A percentile compares a stretch with the other conserved stretches of the same genome.
These are phyloP conservation scores for Theobroma grandiflorum DNA, from an alignment of 441 rosid species.

Conservation along the genomic window DNA sequence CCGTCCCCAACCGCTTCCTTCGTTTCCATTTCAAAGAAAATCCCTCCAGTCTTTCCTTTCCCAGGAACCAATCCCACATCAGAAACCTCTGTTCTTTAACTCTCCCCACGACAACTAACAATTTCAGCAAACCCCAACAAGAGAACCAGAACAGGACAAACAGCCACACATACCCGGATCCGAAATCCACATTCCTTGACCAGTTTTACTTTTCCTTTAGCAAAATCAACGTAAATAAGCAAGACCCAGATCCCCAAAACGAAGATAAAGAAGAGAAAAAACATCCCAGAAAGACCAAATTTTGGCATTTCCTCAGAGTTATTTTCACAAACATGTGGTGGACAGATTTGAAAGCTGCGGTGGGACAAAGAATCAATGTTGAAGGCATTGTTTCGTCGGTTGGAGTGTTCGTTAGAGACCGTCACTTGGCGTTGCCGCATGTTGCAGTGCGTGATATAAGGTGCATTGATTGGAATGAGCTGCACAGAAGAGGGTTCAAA, in stretches of 20 bases:
- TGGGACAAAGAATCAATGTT: slow-evolving; percentile 87
- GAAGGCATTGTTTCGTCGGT: slow-evolving; percentile 82
- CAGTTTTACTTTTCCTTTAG: slow-evolving; percentile 50
- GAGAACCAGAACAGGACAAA: slow-evolving; percentile 19
- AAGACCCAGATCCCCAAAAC: slow-evolving; percentile 43
- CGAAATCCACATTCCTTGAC: slow-evolving; percentile 37
- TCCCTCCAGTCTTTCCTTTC: slow-evolving; percentile 38
- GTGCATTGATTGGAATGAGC: slow-evolving; percentile 85
- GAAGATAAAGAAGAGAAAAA: slow-evolving; percentile 33
- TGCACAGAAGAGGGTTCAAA: slow-evolving; percentile 74
- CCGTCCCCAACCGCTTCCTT: slow-evolving; percentile 44
- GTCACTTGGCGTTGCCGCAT: slow-evolving; percentile 81
- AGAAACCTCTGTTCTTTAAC: slow-evolving; percentile 43
- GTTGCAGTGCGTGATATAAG: slow-evolving; percentile 73
- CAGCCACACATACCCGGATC: slow-evolving; percentile 34
- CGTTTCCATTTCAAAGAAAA: slow-evolving; percentile 27
- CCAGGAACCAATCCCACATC: slow-evolving; percentile 35
- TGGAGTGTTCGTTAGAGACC: slow-evolving; percentile 63
- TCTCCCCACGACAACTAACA: slow-evolving; percentile 43
- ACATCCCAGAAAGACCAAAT: slow-evolving; percentile 19
- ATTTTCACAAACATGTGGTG: slow-evolving; percentile 92
- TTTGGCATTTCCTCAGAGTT: slow-evolving; percentile 22
- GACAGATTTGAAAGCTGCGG: slow-evolving; percentile 86
- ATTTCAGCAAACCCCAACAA: slow-evolving; percentile 42
- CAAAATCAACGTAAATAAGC: slow-evolving; percentile 31